Evolutionary conservation across 2,329 filamentous ascomycete species (phyloP).

Genomic region (Aschersonia sp.): DNA sequence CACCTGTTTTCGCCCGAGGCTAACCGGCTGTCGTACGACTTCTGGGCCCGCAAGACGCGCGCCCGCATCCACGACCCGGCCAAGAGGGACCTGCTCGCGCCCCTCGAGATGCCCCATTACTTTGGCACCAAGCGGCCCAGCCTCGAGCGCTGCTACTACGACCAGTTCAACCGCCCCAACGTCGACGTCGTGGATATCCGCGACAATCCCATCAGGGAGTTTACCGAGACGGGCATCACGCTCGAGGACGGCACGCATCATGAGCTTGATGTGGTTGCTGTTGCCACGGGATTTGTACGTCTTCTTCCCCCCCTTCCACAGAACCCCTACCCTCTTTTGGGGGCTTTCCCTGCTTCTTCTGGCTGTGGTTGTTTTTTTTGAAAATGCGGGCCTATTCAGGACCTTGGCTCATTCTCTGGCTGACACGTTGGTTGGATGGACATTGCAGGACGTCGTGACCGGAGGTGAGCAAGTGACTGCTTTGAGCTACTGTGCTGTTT

Average conservation of each 20-base stretch:
- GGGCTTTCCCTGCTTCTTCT: neutral
- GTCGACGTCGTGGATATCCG: slow-evolving; percentile 28
- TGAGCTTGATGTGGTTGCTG: slow-evolving; percentile 27
- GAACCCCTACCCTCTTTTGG: too few relatives aligned
- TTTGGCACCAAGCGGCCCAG: slow-evolving; percentile 38
- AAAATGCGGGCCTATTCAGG: too few relatives aligned
- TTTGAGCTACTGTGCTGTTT: too few relatives aligned
- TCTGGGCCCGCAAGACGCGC: slow-evolving; percentile 38
- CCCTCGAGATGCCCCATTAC: slow-evolving; percentile 28
- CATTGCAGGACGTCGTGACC: too few relatives aligned
- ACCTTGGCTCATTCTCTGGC: too few relatives aligned
- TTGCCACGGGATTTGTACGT: slow-evolving; percentile 28
- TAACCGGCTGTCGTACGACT: slow-evolving; percentile 38
- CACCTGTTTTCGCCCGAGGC: slow-evolving; percentile 27
- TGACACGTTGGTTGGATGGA: too few relatives aligned
- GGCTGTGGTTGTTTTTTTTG: too few relatives aligned
- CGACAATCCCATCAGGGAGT: slow-evolving; percentile 22
- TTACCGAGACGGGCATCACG: slow-evolving; percentile 25
- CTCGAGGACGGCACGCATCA: slow-evolving; percentile 24
- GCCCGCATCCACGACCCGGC: slow-evolving; percentile 32
- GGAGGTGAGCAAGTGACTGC: too few relatives aligned
- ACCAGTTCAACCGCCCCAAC: slow-evolving; percentile 28
- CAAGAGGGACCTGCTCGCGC: slow-evolving; percentile 36
- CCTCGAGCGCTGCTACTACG: slow-evolving; percentile 28
- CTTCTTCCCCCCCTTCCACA: too few relatives aligned